Evolutionary conservation across 1,139 yeast species (phyloP), one percentile per base, ranked within the genome.

Genomic region (Nakaseomyces bracarensis): DNA sequence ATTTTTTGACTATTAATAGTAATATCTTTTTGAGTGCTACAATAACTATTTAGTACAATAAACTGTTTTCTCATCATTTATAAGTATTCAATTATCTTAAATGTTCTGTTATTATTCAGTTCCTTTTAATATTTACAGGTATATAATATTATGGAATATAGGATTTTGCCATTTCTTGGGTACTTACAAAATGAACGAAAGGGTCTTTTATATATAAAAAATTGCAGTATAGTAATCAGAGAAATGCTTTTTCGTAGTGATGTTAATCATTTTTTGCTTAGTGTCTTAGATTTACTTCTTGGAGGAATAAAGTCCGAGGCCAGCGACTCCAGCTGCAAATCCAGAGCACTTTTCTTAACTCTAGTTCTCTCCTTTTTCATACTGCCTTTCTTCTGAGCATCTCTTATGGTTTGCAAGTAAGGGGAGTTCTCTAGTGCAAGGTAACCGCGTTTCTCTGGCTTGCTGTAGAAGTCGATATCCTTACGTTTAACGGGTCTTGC

Each of bases 401-500:
- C 47, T 26, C 51, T 49, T 37, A 66, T 54, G 11, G 55, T 58
- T 34, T 58, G 51, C 29, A 54, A 53, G 31, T 59, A 57, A 26
- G 61, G 59, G 40, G 61, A 54, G 33, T 60, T 56, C 43, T 64
- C 68, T 41, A 63, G 62, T 11, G 57, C 66, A 54, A 89, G 67
- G 59, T 85, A 89, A 3, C 98, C 97, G 50, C 87, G 74, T 58
- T 77, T 79, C 29, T 71, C 79, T 5, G 74, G 73, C 60, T 77
- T 74, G 38, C 91, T 75, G 65, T 91, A 91, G 64, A 71, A 86
- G 48, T 75, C 77, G 47, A 91, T 79, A 56, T 82, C 87, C 66
- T 85, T 81, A 64, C 85, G 77, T 52, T 76, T 79, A 7, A 81
- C 82, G 19, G 98, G 98, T 63, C 89, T 76, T 3, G 97, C 93